These are phyloP conservation scores for Beta corolliflora DNA, from an alignment of 179 eudicot genomes.

Conservation along the genomic window DNA sequence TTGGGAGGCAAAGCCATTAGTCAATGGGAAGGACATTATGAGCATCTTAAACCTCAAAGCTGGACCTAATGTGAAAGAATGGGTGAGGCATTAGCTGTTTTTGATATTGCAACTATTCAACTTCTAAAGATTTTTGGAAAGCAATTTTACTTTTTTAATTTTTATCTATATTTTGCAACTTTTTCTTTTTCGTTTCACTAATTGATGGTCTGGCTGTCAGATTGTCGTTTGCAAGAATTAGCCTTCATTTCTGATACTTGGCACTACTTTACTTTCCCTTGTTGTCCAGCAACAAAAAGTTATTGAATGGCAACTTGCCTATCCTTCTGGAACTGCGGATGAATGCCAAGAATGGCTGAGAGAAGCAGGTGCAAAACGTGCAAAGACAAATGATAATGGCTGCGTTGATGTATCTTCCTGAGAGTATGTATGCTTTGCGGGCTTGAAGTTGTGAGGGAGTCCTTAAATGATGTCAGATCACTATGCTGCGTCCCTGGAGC, in stretches of 20 bases:
- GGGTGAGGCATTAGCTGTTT: conserved; percentile 47
- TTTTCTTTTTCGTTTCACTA: no score
- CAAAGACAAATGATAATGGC: conserved; percentile 43
- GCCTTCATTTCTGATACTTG: not conserved
- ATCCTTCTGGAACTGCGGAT: conserved; percentile 65
- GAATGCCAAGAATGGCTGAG: conserved; percentile 85
- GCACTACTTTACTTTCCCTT: not conserved
- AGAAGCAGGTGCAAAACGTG: conserved; percentile 62
- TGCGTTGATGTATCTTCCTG: not conserved
- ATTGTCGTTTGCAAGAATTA: no score
- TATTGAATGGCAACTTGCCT: conserved; percentile 85
- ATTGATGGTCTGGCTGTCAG: no score
- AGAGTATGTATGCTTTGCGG: conserved; percentile 1
- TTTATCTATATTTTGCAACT: no score
- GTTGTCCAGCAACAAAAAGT: conserved; percentile 65
- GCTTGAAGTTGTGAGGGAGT: not conserved
- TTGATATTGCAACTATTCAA: no score
- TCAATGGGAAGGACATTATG: conserved; percentile 88
- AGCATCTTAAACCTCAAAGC: conserved; percentile 70
- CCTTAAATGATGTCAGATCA: not conserved
- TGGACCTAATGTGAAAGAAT: conserved; percentile 67
- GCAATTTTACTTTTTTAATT: no score
- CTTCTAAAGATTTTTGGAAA: no score
- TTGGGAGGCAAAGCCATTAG: conserved; percentile 81
- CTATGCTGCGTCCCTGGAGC: not conserved